Conservation (phyloP, 73 alveolate genomes). For the Diophrys sp. region DNA sequence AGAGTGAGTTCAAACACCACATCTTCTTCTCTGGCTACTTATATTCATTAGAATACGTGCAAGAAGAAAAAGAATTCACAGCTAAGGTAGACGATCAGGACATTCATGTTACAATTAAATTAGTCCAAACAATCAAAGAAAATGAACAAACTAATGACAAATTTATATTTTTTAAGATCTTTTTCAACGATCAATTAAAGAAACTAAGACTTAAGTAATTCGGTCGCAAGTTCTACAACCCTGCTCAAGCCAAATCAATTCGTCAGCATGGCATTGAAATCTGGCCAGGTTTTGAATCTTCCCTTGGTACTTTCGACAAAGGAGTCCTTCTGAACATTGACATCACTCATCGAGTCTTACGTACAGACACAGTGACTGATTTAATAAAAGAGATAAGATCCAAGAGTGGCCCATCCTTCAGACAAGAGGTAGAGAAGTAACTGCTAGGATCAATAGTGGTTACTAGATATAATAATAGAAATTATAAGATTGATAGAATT, state of each 20-base stretch:
- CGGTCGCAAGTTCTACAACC: conserved; percentile 56
- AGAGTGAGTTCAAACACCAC: conserved; percentile 7
- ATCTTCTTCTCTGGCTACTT: conserved; percentile 17
- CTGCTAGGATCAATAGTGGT: conserved; percentile 66
- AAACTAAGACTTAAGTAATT: conserved; percentile 38
- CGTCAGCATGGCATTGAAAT: conserved; percentile 35
- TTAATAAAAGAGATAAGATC: conserved; percentile 32
- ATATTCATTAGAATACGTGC: conserved; percentile 5
- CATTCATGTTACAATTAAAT: neutral
- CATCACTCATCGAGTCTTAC: conserved; percentile 53
- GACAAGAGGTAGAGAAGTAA: conserved; percentile 53
- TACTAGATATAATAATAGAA: conserved; percentile 84
- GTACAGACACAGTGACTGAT: conserved; percentile 57
- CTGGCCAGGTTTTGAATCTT: conserved; percentile 66
- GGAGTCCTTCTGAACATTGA: conserved; percentile 66
- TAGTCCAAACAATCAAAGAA: neutral
- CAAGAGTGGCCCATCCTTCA: neutral
- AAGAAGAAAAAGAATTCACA: neutral
- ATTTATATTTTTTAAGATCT: conserved; percentile 39
- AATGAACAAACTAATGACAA: neutral
- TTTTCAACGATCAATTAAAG: conserved; percentile 55
- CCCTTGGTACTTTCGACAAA: conserved; percentile 24
- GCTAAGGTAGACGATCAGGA: neutral
- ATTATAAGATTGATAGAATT: conserved; percentile 68
- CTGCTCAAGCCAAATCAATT: conserved; percentile 28